Percentiles rank a stretch among this genome's conserved stretches.
These are phyloP conservation scores for Suhomyces wounanorum DNA, from an alignment of 1,139 yeast species.

Conservation along the genomic window DNA sequence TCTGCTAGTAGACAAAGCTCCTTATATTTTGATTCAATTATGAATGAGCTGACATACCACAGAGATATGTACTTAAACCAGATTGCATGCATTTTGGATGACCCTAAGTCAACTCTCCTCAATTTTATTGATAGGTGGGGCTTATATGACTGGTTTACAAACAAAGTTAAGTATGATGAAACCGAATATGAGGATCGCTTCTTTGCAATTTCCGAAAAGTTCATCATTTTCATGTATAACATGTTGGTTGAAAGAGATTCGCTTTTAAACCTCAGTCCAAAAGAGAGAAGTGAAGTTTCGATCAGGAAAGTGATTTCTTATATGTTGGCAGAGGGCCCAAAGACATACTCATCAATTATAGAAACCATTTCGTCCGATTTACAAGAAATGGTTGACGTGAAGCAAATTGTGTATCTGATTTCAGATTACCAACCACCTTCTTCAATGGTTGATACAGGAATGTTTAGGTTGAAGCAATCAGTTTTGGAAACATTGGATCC, in stretches of 20 bases:
- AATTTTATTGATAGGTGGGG: constrained; percentile 67
- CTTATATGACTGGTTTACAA: constrained; percentile 53
- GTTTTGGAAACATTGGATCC: constrained; percentile 40
- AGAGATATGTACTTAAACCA: constrained; percentile 63
- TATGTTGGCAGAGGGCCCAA: constrained; percentile 53
- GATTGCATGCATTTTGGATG: constrained; percentile 48
- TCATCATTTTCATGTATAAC: constrained; percentile 57
- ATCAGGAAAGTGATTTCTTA: constrained; percentile 47
- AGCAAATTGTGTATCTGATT: constrained; percentile 36
- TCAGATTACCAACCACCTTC: constrained; percentile 48
- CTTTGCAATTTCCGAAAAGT: constrained; percentile 50
- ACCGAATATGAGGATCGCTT: constrained; percentile 65
- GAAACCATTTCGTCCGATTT: constrained; percentile 39
- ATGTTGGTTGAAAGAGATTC: constrained; percentile 55
- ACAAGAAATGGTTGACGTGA: constrained; percentile 37
- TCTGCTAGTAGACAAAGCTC: constrained; percentile 51
- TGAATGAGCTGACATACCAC: constrained; percentile 38
- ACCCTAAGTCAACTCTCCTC: constrained; percentile 42
- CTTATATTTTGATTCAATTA: constrained; percentile 34
- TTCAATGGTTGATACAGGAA: constrained; percentile 42
- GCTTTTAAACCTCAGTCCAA: constrained; percentile 35
- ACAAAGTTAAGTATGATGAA: constrained; percentile 31
- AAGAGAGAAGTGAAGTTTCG: constrained; percentile 24
- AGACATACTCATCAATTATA: constrained; percentile 53
- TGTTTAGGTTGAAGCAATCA: constrained; percentile 48